Evolutionary conservation across 2,329 filamentous ascomycete species (phyloP).

Genomic region (Malbranchea zuffiana): DNA sequence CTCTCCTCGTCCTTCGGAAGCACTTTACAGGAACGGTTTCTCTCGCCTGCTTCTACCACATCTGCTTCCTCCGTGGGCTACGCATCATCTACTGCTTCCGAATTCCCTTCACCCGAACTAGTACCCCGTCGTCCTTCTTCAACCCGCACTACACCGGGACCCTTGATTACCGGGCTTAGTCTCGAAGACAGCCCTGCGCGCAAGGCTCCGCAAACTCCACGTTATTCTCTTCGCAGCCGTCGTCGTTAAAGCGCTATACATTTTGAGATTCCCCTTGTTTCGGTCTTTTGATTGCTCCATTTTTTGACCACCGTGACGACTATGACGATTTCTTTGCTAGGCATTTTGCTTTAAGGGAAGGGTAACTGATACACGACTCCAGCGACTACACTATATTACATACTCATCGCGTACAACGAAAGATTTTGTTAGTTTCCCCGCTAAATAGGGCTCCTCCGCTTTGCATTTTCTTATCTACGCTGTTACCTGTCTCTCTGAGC

Average conservation of each 20-base stretch:
- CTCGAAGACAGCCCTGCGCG: slow-evolving; percentile 9
- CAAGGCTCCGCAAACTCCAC: slow-evolving; percentile 5
- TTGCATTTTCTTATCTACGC: no score
- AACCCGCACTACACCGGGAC: slow-evolving; percentile 7
- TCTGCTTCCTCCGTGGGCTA: slow-evolving; percentile 14
- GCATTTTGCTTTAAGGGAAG: no score
- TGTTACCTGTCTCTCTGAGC: no score
- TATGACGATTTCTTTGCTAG: no score
- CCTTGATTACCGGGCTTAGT: slow-evolving; percentile 13
- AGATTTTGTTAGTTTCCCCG: no score
- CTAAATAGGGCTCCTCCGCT: no score
- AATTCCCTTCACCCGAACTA: slow-evolving; percentile 11
- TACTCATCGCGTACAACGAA: no score
- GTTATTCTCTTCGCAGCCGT: slow-evolving; percentile 13
- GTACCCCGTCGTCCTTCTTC: slow-evolving; percentile 3
- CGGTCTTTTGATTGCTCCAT: no score
- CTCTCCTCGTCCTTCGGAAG: slow-evolving; percentile 15
- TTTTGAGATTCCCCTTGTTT: no score
- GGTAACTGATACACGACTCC: no score
- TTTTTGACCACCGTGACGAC: no score
- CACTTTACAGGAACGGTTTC: slow-evolving; percentile 12
- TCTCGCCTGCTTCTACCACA: slow-evolving; percentile 11
- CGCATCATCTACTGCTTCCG: slow-evolving; percentile 14
- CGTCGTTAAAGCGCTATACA: slow-evolving; percentile 1
- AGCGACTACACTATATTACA: no score